phyloP scores from a whole-genome alignment of 352 stramenopile genomes.

The Peronospora farinosa region DNA sequence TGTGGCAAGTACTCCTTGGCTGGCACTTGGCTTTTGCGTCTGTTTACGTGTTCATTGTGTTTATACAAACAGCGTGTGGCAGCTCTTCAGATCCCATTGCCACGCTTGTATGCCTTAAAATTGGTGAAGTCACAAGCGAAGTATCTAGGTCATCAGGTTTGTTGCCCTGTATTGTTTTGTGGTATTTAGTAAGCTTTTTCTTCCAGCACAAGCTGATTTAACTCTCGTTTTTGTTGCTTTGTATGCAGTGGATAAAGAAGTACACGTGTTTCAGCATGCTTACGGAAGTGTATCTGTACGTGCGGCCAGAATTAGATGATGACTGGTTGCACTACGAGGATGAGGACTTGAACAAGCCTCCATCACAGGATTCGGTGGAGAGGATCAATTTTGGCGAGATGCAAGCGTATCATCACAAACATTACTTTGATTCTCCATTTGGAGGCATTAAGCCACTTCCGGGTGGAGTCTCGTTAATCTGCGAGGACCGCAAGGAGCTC shows the following conservation, averaged over 20 bases:
- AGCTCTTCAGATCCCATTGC: slow-evolving; percentile 55
- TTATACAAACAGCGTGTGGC: slow-evolving; percentile 46
- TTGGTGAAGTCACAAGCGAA: slow-evolving; percentile 82
- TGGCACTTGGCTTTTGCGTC: neutral
- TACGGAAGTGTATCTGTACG: slow-evolving; percentile 72
- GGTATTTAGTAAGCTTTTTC: neutral
- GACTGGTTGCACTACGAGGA: slow-evolving; percentile 80
- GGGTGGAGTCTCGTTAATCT: slow-evolving; percentile 41
- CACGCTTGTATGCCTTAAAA: slow-evolving; percentile 72
- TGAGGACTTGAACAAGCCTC: slow-evolving; percentile 66
- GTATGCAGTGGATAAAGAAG: slow-evolving; percentile 71
- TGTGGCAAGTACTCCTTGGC: slow-evolving; percentile 2
- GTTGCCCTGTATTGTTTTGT: slow-evolving; percentile 3
- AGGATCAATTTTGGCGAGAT: slow-evolving; percentile 78
- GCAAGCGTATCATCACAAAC: slow-evolving; percentile 82
- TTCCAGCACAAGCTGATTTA: neutral
- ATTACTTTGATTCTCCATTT: slow-evolving; percentile 69
- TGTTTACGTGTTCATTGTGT: neutral
- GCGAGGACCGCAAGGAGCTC: slow-evolving; percentile 60
- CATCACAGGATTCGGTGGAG: slow-evolving; percentile 64
- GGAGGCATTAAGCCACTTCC: slow-evolving; percentile 41
- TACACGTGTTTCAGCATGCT: slow-evolving; percentile 76
- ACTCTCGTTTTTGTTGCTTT: slow-evolving; percentile 7
- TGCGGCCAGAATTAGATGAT: slow-evolving; percentile 71
- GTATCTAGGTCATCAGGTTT: slow-evolving; percentile 71